These are phyloP conservation scores for Sphaerulina vaccinii DNA, from an alignment of 2,329 filamentous ascomycete genomes.

Conservation along the genomic window DNA sequence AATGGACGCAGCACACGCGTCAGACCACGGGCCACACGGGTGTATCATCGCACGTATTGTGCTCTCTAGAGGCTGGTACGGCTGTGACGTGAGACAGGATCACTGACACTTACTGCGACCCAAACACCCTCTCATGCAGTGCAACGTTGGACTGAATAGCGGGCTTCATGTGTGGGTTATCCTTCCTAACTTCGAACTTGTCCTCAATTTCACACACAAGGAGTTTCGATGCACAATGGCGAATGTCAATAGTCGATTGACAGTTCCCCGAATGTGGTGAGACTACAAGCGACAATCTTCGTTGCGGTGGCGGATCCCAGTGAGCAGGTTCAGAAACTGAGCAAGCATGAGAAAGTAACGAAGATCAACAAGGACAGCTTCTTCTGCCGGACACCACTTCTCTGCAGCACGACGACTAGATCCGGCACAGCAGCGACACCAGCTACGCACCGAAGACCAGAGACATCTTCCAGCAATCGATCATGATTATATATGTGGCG, in stretches of 20 bases:
- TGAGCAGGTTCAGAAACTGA: background rate
- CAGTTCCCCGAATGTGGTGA: background rate
- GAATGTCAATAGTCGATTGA: conserved; percentile 5
- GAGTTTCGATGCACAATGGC: conserved; percentile 4
- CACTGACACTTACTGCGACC: conserved; percentile 5
- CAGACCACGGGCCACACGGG: background rate
- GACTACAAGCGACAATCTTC: background rate
- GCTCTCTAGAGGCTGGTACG: conserved; percentile 3
- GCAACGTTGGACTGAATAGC: conserved; percentile 1
- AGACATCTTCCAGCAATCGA: too few species aligned
- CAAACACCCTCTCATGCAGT: conserved; percentile 13
- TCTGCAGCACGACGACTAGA: too few species aligned
- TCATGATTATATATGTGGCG: too few species aligned
- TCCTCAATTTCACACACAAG: conserved; percentile 6
- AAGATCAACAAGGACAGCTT: background rate
- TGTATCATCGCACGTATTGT: conserved; percentile 11
- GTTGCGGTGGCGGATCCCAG: background rate
- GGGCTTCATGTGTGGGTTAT: background rate
- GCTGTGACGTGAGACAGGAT: conserved; percentile 17
- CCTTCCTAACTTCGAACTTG: background rate
- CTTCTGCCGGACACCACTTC: too few species aligned
- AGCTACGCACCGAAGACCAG: too few species aligned
- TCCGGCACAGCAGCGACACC: too few species aligned
- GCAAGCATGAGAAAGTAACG: background rate
- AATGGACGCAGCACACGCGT: too few species aligned